Evolutionary conservation across 129 eudicot genomes (phyloP).

Genomic region (Heracleum sosnowskyi): DNA sequence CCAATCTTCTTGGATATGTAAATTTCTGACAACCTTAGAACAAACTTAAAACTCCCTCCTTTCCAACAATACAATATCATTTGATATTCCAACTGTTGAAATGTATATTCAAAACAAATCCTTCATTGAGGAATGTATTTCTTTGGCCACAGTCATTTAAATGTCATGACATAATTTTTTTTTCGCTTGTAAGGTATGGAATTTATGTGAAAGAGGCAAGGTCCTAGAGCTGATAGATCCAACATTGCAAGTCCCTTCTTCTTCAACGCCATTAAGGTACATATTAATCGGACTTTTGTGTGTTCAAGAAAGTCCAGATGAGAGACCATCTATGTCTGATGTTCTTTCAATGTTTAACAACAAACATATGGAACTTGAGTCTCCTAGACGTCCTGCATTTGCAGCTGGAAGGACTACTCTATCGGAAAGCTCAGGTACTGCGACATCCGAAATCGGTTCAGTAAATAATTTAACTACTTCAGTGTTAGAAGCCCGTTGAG

Average conservation of each 20-base stretch:
- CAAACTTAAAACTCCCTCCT: not conserved
- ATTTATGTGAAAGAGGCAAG: conserved; percentile 15
- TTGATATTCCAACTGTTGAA: not conserved
- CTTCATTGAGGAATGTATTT: not conserved
- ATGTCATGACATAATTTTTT: not conserved
- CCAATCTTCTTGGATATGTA: conserved; percentile 11
- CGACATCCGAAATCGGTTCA: conserved; percentile 1
- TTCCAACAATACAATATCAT: not conserved
- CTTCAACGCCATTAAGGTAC: conserved; percentile 1
- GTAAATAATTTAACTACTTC: conserved; percentile 10
- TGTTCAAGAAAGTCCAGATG: conserved; percentile 18
- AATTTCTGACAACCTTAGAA: not conserved
- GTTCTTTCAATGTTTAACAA: conserved; percentile 11
- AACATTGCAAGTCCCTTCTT: not conserved
- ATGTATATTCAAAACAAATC: not conserved
- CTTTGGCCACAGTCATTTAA: too few relatives aligned
- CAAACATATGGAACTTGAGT: conserved; percentile 1
- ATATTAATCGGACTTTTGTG: conserved; percentile 12
- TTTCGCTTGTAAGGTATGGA: conserved; percentile 7
- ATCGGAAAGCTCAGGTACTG: conserved; percentile 3
- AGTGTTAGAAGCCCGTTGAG: conserved; percentile 13
- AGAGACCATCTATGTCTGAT: conserved; percentile 13
- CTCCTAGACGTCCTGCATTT: conserved; percentile 14
- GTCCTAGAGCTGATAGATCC: conserved; percentile 15
- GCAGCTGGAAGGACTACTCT: not conserved